Percentiles rank a stretch among this genome's conserved stretches.
Conservation (phyloP, 352 stramenopile species). For the Phytopythium cucurbitacearum region DNA sequence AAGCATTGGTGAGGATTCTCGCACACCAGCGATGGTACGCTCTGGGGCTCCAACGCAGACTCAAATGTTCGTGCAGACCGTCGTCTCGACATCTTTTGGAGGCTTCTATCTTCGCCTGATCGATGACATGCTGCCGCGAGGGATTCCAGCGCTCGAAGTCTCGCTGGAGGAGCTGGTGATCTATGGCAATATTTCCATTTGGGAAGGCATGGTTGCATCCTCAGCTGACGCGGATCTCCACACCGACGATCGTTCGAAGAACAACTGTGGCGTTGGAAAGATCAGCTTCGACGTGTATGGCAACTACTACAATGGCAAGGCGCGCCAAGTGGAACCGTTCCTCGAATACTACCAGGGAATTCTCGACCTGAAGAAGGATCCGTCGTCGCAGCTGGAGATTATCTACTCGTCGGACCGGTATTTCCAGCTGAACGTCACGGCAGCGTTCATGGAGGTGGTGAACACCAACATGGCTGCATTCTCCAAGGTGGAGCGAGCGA, state of each 20-base stretch:
- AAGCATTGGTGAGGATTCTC: slow-evolving; percentile 46
- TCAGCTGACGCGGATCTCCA: slow-evolving; percentile 3
- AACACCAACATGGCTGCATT: slow-evolving; percentile 67
- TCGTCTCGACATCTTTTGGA: slow-evolving; percentile 78
- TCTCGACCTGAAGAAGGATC: slow-evolving; percentile 77
- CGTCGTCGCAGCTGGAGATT: slow-evolving; percentile 50
- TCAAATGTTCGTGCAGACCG: slow-evolving; percentile 73
- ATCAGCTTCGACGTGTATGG: slow-evolving; percentile 81
- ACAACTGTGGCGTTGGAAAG: slow-evolving; percentile 71
- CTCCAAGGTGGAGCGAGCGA: slow-evolving; percentile 44
- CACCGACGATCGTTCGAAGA: slow-evolving; percentile 37
- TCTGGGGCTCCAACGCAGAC: slow-evolving; percentile 10
- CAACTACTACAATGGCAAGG: slow-evolving; percentile 87
- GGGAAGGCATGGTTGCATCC: slow-evolving; percentile 35
- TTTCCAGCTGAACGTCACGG: slow-evolving; percentile 84
- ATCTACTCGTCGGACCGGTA: slow-evolving; percentile 80
- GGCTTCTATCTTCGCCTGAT: slow-evolving; percentile 86
- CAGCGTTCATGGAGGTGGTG: slow-evolving; percentile 76
- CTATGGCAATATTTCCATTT: slow-evolving; percentile 67
- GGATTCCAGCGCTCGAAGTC: slow-evolving; percentile 70
- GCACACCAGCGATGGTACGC: slow-evolving; percentile 2
- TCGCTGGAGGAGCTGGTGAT: slow-evolving; percentile 76
- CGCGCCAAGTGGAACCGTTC: slow-evolving; percentile 75
- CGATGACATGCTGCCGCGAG: slow-evolving; percentile 74
- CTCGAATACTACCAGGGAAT: slow-evolving; percentile 83